phyloP scores from a whole-genome alignment of 2,329 filamentous ascomycete genomes.

The Akanthomyces lecanii region DNA sequence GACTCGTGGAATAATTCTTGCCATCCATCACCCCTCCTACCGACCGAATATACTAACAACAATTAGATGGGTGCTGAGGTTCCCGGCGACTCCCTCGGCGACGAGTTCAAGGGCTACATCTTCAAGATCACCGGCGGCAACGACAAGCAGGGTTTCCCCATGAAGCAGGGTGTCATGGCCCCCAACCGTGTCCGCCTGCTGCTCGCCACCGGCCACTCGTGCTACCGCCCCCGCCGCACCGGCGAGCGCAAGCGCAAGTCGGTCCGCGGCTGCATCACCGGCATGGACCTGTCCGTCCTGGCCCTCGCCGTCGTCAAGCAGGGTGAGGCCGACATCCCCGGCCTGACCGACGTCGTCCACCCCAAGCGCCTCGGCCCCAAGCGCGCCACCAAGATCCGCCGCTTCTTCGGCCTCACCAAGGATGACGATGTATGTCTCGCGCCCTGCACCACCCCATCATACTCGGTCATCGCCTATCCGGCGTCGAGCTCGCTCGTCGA shows the following conservation, averaged over 20 bases:
- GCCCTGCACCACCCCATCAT: slow-evolving; percentile 47
- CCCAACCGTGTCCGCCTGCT: slow-evolving; percentile 97
- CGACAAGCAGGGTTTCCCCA: slow-evolving; percentile 99
- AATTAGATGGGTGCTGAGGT: slow-evolving; percentile 82
- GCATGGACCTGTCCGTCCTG: slow-evolving; percentile 89
- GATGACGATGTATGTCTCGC: slow-evolving; percentile 95
- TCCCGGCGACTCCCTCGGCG: slow-evolving; percentile 87
- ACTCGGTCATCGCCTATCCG: slow-evolving; percentile 67
- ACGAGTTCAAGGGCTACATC: slow-evolving; percentile 99
- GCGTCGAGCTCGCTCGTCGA: slow-evolving; percentile 37
- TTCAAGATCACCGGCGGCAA: slow-evolving; percentile 99
- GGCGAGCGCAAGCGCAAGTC: slow-evolving; percentile 99
- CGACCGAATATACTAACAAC: slow-evolving; percentile 30
- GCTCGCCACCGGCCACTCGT: slow-evolving; percentile 93
- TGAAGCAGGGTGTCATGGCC: slow-evolving; percentile 99
- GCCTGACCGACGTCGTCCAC: slow-evolving; percentile 94
- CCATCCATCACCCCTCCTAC: not conserved
- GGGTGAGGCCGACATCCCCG: slow-evolving; percentile 89
- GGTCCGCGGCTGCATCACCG: slow-evolving; percentile 98
- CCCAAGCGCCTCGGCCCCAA: slow-evolving; percentile 99
- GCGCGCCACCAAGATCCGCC: slow-evolving; percentile 99
- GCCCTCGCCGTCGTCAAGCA: slow-evolving; percentile 97
- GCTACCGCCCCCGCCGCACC: slow-evolving; percentile 96
- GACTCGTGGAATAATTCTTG: not conserved
- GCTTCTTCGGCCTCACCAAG: slow-evolving; percentile 99